Evolutionary conservation across 2,329 filamentous ascomycete species (phyloP), one percentile per base, ranked within the genome.

Genomic region (Sclerotinia borealis): DNA sequence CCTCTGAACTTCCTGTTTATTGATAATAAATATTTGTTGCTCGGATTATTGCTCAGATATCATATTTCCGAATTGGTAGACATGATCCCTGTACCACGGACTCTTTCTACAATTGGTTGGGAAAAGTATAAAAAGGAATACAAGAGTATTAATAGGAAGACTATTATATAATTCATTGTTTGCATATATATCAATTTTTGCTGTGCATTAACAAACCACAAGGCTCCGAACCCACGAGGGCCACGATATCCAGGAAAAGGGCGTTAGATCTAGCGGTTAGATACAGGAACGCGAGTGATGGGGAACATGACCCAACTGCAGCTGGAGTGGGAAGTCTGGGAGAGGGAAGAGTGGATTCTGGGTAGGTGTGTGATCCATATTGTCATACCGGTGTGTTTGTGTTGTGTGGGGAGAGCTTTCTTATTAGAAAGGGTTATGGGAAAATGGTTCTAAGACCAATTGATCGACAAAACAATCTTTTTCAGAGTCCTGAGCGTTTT

Each of bases 371-470:
- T n/a, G n/a, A n/a, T n/a, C n/a, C n/a, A n/a, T n/a, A n/a, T n/a
- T n/a, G n/a, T n/a, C n/a, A n/a, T n/a, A n/a, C n/a, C n/a, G n/a
- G 51, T 55, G 51, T 55, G 51, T 51, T 19, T 51, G 49, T 51
- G 52, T 54, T 13, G 37, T 55, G 52, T 55, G 52, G 52, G 25
- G 52, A 55, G 25, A 31, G 27, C 52, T 55, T 55, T 55, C 25
- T 55, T 27, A 41, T 55, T 55, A 31, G 13, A 22, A 10, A 36
- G 41, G 25, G 17, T n/a, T n/a, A n/a, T n/a, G n/a, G n/a, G n/a
- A n/a, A n/a, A n/a, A n/a, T n/a, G n/a, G n/a, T 29, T 55, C 37
- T 55, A n/a, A 31, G 37, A 43, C 52, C 27, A 43, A 55, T 22
- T 22, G 52, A 55, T 55, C 52, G 19, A 43, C 52, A 15, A 29